Conservation (phyloP, 1,284 basidiomycete genomes). For the Neonothopanus nambi region DNA sequence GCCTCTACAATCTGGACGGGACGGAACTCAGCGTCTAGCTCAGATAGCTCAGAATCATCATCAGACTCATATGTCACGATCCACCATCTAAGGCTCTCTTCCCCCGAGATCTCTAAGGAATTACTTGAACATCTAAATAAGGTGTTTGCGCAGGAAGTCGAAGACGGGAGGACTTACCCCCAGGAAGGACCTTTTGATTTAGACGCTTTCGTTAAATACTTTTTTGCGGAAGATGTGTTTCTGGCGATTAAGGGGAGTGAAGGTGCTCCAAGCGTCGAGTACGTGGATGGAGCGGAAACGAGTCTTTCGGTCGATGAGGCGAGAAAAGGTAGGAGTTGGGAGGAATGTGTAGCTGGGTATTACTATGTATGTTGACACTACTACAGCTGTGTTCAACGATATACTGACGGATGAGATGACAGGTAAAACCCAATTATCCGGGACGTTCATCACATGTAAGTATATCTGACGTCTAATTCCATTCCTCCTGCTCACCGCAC, state of each 20-base stretch:
- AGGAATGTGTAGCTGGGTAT: conserved; percentile 73
- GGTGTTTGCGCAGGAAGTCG: conserved; percentile 75
- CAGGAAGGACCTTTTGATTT: conserved; percentile 65
- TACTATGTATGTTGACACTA: conserved; percentile 66
- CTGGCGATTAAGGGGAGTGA: conserved; percentile 54
- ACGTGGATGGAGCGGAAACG: conserved; percentile 26
- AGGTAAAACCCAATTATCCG: conserved; percentile 91
- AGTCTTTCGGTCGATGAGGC: conserved; percentile 32
- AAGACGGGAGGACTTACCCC: conserved; percentile 80
- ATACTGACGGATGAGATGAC: conserved; percentile 10
- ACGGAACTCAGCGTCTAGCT: conserved; percentile 20
- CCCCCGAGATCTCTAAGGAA: conserved; percentile 43
- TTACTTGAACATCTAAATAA: conserved; percentile 62
- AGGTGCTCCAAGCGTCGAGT: conserved; percentile 22
- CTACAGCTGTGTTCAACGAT: background rate
- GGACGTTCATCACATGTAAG: conserved; percentile 91
- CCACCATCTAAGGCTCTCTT: conserved; percentile 62
- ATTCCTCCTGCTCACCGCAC: background rate
- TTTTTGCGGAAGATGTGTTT: conserved; percentile 75
- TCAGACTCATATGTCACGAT: conserved; percentile 41
- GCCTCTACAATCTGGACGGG: conserved; percentile 33
- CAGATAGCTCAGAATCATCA: too few relatives aligned
- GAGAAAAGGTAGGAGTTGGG: conserved; percentile 56
- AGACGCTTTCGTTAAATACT: conserved; percentile 69
- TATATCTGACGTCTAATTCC: conserved; percentile 15